Conservation (phyloP, 139 green algal genomes). For the Chlorella sp. region DNA sequence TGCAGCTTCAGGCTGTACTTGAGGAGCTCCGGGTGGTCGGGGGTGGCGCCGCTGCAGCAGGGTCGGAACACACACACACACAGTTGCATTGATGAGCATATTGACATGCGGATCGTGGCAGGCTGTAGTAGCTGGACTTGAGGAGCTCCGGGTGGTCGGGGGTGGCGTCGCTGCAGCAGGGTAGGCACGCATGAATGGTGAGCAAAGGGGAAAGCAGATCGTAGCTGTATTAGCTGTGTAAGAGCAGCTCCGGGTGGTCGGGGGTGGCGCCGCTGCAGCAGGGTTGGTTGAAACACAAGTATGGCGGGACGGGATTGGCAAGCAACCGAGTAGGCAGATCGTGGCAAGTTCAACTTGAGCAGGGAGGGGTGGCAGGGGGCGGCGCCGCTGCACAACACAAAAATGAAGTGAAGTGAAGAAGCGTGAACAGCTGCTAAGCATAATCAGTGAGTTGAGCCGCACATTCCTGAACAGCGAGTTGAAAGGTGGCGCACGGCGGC, state of each 20-base stretch:
- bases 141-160: slow-evolving; percentile 67
- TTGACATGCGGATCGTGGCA: no score
- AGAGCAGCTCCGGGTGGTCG: slow-evolving; percentile 70
- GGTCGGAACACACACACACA: not conserved
- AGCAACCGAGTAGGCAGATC: no score
- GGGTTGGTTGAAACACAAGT: not conserved
- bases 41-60: slow-evolving; percentile 68
- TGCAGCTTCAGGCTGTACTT: slow-evolving; percentile 82
- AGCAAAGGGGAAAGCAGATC: no score
- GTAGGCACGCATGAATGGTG: not conserved
- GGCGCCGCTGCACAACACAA: slow-evolving; percentile 53
- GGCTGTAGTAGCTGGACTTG: no score
- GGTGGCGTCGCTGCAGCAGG: slow-evolving; percentile 68
- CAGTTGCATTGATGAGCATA: no score
- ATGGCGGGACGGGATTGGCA: no score
- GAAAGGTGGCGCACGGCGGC: no score
- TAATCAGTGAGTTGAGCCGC: not conserved
- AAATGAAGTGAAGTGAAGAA: no score
- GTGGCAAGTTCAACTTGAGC: no score
- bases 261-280: slow-evolving; percentile 69
- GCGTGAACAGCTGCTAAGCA: no score
- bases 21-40: slow-evolving; percentile 76
- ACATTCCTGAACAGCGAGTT: no score
- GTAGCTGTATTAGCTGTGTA: no score
- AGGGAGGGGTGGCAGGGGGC: slow-evolving; percentile 73